phyloP scores from a whole-genome alignment of 345 rosid genomes.

The Corymbia maculata region DNA sequence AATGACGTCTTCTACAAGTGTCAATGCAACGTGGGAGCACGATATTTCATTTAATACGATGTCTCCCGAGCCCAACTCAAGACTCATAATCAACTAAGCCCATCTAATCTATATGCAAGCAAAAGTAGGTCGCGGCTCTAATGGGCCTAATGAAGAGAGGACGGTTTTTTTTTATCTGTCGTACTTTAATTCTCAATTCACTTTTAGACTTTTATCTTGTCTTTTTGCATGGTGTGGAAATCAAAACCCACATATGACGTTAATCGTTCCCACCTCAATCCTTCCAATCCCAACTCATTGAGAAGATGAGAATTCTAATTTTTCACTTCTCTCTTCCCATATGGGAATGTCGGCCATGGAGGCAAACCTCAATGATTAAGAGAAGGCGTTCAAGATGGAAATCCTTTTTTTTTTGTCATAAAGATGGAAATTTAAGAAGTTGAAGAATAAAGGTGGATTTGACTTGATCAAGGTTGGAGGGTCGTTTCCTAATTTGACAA shows the following conservation, averaged over 20 bases:
- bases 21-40: background rate
- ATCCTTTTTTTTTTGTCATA: too few relatives aligned
- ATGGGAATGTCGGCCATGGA: too few relatives aligned
- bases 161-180: too few relatives aligned
- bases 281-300: too few relatives aligned
- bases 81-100: background rate
- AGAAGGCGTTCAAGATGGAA: background rate
- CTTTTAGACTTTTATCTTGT: too few relatives aligned
- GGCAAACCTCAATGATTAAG: too few relatives aligned
- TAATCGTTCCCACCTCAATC: too few relatives aligned
- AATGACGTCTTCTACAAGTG: background rate
- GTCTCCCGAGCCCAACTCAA: background rate
- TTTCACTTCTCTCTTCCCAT: too few relatives aligned
- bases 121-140: background rate
- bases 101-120: background rate
- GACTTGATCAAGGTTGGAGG: background rate
- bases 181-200: too few relatives aligned
- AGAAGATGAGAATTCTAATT: too few relatives aligned
- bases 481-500: background rate
- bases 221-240: too few relatives aligned
- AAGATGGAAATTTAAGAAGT: background rate
- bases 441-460: background rate
- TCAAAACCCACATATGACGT: too few relatives aligned
- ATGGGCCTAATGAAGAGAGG: background rate
- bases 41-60: accelerated